Conservation (phyloP, 495 filamentous ascomycete species). For the Chaetomium tenue region DNA sequence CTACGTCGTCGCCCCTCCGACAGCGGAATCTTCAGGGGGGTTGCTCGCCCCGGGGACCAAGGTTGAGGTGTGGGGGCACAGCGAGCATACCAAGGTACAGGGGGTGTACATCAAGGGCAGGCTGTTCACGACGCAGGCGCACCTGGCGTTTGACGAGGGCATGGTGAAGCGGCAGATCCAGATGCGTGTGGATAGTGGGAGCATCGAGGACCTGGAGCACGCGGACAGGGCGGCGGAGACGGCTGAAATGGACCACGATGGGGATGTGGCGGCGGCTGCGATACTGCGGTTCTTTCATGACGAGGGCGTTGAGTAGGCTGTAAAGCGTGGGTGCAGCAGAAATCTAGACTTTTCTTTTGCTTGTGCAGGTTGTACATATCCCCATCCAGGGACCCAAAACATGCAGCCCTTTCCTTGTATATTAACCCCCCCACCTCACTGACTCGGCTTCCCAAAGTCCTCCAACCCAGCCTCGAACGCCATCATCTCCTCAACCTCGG, state of each 20-base stretch:
- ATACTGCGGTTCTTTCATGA: conserved; percentile 42
- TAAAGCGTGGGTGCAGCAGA: background rate
- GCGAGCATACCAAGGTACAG: conserved; percentile 57
- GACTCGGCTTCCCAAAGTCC: background rate
- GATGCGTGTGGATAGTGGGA: conserved; percentile 55
- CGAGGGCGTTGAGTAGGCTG: conserved; percentile 26
- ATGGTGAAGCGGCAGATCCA: conserved; percentile 67
- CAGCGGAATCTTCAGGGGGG: conserved; percentile 37
- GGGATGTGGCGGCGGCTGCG: conserved; percentile 32
- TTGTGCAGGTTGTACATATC: background rate
- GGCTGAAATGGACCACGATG: conserved; percentile 35
- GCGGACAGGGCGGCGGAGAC: conserved; percentile 36
- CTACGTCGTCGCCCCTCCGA: conserved; percentile 56
- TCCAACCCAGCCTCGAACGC: background rate
- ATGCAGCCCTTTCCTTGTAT: too few species aligned
- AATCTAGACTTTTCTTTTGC: background rate
- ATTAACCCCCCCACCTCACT: background rate
- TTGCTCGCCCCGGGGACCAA: conserved; percentile 50
- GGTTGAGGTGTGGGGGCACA: conserved; percentile 36
- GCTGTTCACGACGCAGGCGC: conserved; percentile 78
- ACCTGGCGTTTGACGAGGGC: conserved; percentile 75
- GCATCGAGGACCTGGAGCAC: conserved; percentile 57
- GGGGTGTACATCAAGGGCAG: conserved; percentile 67
- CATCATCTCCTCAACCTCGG: conserved; percentile 7
- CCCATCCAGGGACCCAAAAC: too few species aligned